phyloP scores from a whole-genome alignment of 202 grass and related monocot species.

The Elaeis oleifera region DNA sequence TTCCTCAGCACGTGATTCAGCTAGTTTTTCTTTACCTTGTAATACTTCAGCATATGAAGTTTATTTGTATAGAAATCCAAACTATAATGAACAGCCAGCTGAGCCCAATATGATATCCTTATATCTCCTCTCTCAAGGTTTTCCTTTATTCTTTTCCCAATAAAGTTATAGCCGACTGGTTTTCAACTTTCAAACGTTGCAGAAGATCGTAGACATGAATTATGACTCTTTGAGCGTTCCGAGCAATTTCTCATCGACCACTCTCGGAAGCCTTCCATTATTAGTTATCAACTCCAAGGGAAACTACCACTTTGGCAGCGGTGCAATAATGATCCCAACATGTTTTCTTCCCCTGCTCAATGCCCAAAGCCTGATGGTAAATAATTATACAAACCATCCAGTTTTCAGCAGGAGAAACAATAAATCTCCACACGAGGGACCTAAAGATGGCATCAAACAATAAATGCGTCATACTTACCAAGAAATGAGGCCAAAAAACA shows the following conservation, averaged over 20 bases:
- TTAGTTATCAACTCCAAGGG: constrained; percentile 18
- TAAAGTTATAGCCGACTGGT: too few species aligned
- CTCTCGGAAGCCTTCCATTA: constrained; percentile 29
- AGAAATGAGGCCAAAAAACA: background rate
- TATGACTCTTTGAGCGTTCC: constrained; percentile 24
- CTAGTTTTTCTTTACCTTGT: too few species aligned
- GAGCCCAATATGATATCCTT: too few species aligned
- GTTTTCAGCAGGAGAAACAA: too few species aligned
- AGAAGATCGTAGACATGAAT: constrained; percentile 3
- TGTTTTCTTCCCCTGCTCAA: constrained; percentile 11
- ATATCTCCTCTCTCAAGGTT: too few species aligned
- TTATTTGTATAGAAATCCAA: too few species aligned
- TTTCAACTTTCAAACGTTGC: too few species aligned
- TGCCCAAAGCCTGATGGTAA: background rate
- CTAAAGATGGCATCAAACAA: background rate
- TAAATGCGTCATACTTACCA: background rate
- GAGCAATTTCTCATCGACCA: constrained; percentile 22
- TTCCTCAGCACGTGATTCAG: too few species aligned
- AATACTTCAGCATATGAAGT: too few species aligned
- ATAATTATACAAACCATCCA: too few species aligned
- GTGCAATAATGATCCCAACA: background rate
- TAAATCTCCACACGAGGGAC: background rate
- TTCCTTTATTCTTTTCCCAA: too few species aligned
- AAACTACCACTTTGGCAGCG: constrained; percentile 28
- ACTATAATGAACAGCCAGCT: too few species aligned